Evolutionary conservation across 140 eudicot species (phyloP), one percentile per base, ranked within the genome.

Genomic region (Erigeron philadelphicus): DNA sequence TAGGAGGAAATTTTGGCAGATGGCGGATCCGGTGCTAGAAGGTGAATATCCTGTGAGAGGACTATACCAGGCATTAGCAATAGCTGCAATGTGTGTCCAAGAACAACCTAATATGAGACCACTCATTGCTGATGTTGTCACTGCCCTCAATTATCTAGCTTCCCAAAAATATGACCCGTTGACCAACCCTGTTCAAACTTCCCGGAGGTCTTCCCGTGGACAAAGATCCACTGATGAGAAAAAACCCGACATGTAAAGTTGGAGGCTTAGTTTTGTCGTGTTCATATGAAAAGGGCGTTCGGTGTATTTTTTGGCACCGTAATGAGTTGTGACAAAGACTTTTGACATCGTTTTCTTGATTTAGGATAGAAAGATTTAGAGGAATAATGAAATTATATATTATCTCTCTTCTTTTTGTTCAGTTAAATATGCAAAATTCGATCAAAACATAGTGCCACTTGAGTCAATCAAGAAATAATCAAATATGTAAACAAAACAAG

Each of bases 51-150:
- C 96, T 43, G 75, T 67, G 44, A 76, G 94, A 64, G 87, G 88
- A 6, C 72, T 91, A 53, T 88, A 91, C 57, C 95, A 84, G 72
- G 95, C 96, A 40, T 79, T 91, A 53, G 95, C 97, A 13, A 86
- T 88, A 15, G 84, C 97, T 13, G 95, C 94, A 82, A 91, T 91
- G 91, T 91, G 96, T 67, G 86, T 86, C 17, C 90, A 88, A 64
- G 96, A 88, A 72, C 80, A 88, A 50, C 89, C 97, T 42, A 71
- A 47, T 68, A 54, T 84, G 87, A 72, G 96, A 60, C 97, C 97
- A 7, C 79, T 77, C 8, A 80, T 88, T 72, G 84, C 87, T 13
- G 97, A 91, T 40, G 78, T 91, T 7, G 97, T 86, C 7, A 82
- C 85, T 9, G 96, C 97, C 40, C 71, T 91, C 38, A 82, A 77